These are phyloP conservation scores for Lodderomyces pseudojiufengensis DNA, from an alignment of 1,139 yeast species.

Conservation along the genomic window DNA sequence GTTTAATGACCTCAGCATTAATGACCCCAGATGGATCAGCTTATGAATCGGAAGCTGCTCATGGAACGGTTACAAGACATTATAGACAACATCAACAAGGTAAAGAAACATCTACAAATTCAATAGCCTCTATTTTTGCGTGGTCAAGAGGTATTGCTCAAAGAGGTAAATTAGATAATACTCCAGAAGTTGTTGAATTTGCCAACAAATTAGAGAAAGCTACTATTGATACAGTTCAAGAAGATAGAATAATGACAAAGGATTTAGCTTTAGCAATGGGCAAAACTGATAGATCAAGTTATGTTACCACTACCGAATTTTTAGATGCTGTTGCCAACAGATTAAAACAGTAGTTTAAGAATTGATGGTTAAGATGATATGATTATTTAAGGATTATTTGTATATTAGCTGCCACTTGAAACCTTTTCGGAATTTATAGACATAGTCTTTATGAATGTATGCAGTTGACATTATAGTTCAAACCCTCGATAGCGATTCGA, in stretches of 20 bases:
- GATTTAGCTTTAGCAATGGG: constrained; percentile 77
- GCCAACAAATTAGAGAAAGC: constrained; percentile 66
- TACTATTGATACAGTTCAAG: constrained; percentile 67
- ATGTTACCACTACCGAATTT: constrained; percentile 75
- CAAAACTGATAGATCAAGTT: constrained; percentile 57
- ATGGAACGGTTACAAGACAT: constrained; percentile 85
- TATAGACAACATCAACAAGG: constrained; percentile 83
- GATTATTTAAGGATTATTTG: too few relatives aligned
- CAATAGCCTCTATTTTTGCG: constrained; percentile 81
- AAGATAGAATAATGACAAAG: constrained; percentile 76
- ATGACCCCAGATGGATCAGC: constrained; percentile 87
- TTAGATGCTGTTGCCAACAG: constrained; percentile 65
- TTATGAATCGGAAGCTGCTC: constrained; percentile 82
- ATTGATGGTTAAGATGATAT: too few relatives aligned
- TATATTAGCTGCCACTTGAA: too few relatives aligned
- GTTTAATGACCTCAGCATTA: constrained; percentile 78
- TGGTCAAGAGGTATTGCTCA: constrained; percentile 84
- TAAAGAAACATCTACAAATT: constrained; percentile 78
- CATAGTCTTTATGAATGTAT: too few relatives aligned
- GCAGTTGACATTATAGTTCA: too few relatives aligned
- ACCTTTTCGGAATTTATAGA: too few relatives aligned
- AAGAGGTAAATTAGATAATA: constrained; percentile 71
- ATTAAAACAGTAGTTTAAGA: constrained; percentile 20
- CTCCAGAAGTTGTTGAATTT: constrained; percentile 67
- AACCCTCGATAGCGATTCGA: too few relatives aligned